Evolutionary conservation across 2,329 filamentous ascomycete genomes (phyloP), one percentile per base, ranked within the genome.

Genomic region (Coleophoma cylindrospora): DNA sequence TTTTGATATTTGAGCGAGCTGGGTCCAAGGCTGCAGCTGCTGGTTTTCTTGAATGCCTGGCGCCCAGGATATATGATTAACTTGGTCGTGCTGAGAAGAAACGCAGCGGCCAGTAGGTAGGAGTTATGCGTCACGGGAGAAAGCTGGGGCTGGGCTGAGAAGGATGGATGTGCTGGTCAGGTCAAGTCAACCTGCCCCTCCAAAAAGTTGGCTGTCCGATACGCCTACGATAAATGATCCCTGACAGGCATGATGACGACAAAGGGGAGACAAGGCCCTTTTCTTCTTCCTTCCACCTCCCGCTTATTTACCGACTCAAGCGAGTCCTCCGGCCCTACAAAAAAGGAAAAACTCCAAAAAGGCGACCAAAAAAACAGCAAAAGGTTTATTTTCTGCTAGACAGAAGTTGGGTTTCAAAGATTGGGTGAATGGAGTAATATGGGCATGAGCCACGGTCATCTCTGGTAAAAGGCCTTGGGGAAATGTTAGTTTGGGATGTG

Each of bases 381-480:
- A 59, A 60, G 22, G 17, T n/a, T 43, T n/a, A 38, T 36, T 19
- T 19, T 60, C 61, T 62, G 61, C 7, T 33, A 9, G n/a, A 59
- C 61, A 61, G 60, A 61, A 43, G 46, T 43, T 56, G 47, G 43
- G 55, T 63, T 75, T 69, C 74, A 77, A 77, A 77, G 72, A 77
- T 76, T 76, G 54, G 58, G 51, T 61, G 69, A 76, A 69, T 69
- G 74, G 73, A 76, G 73, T 75, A 66, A 71, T 61, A 63, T 76
- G 73, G 73, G 73, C 74, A 65, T 62, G 59, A 61, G 49, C 63
- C 64, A 66, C 62, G 64, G 64, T 64, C 63, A 66, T 66, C 63
- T 66, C 64, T 66, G 64, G 63, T 66, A 66, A 66, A 66, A 66
- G 63, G 63, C 56, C 27, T 27, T 3, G 27, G 27, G 27, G 45